A percentile compares a stretch with the other conserved stretches of the same genome.
Evolutionary conservation across 345 rosid genomes (phyloP).

Genomic region (Litchi chinensis): DNA sequence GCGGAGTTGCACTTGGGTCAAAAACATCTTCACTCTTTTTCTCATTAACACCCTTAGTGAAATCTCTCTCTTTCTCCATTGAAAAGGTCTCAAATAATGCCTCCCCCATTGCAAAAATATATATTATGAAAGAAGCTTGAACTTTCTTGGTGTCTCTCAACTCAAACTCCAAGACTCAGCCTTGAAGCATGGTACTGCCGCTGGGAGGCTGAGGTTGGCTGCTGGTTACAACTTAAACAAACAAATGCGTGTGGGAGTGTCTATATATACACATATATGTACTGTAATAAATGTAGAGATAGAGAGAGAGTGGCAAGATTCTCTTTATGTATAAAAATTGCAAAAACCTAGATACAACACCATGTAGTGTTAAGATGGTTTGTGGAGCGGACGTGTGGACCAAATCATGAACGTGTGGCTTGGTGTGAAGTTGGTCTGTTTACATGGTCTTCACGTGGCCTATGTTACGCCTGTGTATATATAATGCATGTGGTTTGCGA

Average conservation of each 20-base stretch:
- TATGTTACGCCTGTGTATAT: no score
- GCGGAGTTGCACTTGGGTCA: conserved; percentile 68
- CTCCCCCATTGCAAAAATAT: not conserved
- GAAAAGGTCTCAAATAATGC: not conserved
- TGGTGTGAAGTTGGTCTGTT: not conserved
- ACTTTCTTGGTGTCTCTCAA: not conserved
- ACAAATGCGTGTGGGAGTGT: no score
- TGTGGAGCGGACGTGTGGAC: not conserved
- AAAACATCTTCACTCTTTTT: conserved; percentile 23
- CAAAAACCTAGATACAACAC: not conserved
- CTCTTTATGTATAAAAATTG: not conserved
- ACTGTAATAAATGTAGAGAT: not conserved
- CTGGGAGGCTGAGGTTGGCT: not conserved
- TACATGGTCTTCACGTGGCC: not conserved
- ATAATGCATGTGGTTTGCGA: no score
- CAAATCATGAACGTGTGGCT: not conserved
- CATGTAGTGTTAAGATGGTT: not conserved
- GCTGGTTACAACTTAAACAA: not conserved
- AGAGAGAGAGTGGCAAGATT: not conserved
- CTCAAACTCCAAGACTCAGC: not conserved
- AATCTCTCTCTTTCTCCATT: not conserved
- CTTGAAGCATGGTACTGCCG: not conserved
- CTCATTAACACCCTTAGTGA: not conserved
- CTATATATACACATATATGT: not conserved
- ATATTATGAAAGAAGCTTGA: not conserved